phyloP scores from a whole-genome alignment of 2,329 filamentous ascomycete genomes.

The Gnomoniopsis smithogilvyi region DNA sequence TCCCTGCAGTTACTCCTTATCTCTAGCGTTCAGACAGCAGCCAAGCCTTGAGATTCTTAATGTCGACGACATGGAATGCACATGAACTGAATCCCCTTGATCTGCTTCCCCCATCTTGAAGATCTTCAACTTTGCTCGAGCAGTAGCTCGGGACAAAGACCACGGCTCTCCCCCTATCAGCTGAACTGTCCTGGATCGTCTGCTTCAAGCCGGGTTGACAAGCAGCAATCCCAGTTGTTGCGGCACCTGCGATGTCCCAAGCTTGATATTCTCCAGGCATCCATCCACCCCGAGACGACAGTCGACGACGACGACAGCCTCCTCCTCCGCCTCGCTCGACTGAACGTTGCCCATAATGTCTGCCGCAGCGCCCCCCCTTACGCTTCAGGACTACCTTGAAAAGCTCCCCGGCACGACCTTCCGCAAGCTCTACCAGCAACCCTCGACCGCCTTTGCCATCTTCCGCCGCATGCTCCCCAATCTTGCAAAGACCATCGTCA shows the following conservation, averaged over 20 bases:
- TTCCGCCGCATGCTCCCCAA: slow-evolving; percentile 97
- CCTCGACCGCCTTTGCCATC: slow-evolving; percentile 90
- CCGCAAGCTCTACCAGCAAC: slow-evolving; percentile 89
- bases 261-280: background rate
- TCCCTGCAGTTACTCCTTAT: background rate
- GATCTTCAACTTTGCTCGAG: no score
- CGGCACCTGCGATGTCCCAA: slow-evolving; percentile 4
- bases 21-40: background rate
- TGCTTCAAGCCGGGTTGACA: no score
- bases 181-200: no score
- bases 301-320: background rate
- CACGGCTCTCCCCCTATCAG: no score
- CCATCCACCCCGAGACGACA: background rate
- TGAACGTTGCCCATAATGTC: slow-evolving; percentile 32
- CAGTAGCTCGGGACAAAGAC: no score
- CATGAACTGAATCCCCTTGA: no score
- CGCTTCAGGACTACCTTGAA: slow-evolving; percentile 87
- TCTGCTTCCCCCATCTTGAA: no score
- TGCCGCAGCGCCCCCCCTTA: slow-evolving; percentile 47
- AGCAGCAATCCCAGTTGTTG: background rate
- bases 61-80: no score
- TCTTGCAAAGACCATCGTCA: slow-evolving; percentile 91
- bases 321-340: background rate
- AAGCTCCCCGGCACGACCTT: slow-evolving; percentile 86
- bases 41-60: background rate